Evolutionary conservation across 75 land plant species (phyloP), one percentile per base, ranked within the genome.

Genomic region (Pseudotsuga menziesii): DNA sequence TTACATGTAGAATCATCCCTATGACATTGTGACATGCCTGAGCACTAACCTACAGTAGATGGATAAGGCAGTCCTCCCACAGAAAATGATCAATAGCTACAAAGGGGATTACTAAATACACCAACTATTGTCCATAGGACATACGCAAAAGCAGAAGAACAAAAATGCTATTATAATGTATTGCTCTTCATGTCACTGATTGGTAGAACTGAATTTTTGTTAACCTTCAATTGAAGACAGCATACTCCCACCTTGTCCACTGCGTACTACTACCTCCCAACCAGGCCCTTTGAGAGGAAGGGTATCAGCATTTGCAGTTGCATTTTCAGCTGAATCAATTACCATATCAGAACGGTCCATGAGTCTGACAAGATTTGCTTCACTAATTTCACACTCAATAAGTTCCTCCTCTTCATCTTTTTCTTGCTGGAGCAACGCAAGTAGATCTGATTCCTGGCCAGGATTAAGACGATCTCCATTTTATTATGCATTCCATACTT

Each of bases 341-440:
- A 83, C 20, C 70, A 95, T 66, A 54, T 96, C 98, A 54, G 84
- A 76, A 25, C 99, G 91, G 62, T 96, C 94, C 69, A 96, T 76
- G 23, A 90, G 72, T 39, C 60, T 76, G 3, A 73, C 29, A 13
- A 85, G 75, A 69, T 85, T 67, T 29, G 35, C 56, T 16, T 83
- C 86, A 25, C 87, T 85, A 69, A 83, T 83, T 78, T 85, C 69
- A 80, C 87, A 79, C 63, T 85, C 86, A 61, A 85, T 86, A 32
- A 79, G 67, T 20, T 83, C 87, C 64, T 84, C 86, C 60, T 85
- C 87, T 57, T 83, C 87, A 59, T 76, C 80, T 56, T 59, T 44
- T 41, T 85, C 86, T 78, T 79, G 79, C 44, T 25, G 39, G 4
- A 85, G 75, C 15, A 85, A 62, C 9, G 87, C 77, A 19, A 85